phyloP scores from a whole-genome alignment of 2,329 filamentous ascomycete species.

The Alternaria panax region DNA sequence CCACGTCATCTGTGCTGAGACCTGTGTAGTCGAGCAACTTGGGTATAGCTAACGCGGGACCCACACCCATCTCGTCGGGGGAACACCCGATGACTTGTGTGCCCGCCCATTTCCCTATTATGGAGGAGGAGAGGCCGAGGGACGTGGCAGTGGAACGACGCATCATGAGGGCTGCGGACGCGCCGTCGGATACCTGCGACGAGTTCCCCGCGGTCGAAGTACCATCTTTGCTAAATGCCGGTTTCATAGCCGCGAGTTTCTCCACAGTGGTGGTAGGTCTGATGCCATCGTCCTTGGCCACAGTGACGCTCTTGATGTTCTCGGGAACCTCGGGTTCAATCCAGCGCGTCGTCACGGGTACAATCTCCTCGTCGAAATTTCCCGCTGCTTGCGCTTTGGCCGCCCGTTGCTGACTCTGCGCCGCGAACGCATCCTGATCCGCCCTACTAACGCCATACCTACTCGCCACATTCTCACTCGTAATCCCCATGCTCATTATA shows the following conservation, averaged over 20 bases:
- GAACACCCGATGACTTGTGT: constrained; percentile 78
- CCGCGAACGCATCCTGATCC: constrained; percentile 86
- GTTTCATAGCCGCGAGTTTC: constrained; percentile 80
- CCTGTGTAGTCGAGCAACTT: constrained; percentile 76
- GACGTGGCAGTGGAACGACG: constrained; percentile 77
- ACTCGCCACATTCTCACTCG: constrained; percentile 84
- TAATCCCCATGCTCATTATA: constrained; percentile 93
- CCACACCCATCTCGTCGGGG: constrained; percentile 94
- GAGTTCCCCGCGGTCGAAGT: constrained; percentile 86
- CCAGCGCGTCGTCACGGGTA: constrained; percentile 76
- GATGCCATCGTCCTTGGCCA: constrained; percentile 84
- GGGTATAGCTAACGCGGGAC: constrained; percentile 85
- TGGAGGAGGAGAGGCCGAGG: constrained; percentile 71
- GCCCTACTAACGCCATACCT: constrained; percentile 75
- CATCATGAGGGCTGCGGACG: constrained; percentile 84
- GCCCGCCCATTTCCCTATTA: constrained; percentile 84
- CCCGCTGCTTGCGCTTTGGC: constrained; percentile 73
- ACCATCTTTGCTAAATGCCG: constrained; percentile 79
- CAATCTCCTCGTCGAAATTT: constrained; percentile 78
- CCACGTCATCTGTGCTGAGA: constrained; percentile 72
- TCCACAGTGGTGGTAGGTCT: constrained; percentile 71
- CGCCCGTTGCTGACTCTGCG: constrained; percentile 75
- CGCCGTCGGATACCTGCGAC: constrained; percentile 80
- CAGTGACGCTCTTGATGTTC: constrained; percentile 66
- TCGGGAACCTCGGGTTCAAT: constrained; percentile 65